Percentiles rank a stretch among this genome's conserved stretches.
Evolutionary conservation across 306 rosid genomes (phyloP).

Genomic region (Castanea mollissima): DNA sequence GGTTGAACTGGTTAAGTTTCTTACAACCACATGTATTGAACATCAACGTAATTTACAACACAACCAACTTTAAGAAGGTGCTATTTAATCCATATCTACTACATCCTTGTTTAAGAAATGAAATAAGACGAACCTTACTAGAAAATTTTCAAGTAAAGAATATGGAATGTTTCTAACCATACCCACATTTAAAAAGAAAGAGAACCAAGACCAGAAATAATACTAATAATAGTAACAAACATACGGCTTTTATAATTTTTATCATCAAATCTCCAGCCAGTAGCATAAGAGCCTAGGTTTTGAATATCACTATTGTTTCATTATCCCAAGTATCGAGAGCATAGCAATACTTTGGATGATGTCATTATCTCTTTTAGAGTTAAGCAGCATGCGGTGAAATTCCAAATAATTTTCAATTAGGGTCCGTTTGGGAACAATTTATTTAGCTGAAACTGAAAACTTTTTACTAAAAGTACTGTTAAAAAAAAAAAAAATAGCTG

Average conservation of each 20-base stretch:
- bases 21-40: constrained; percentile 2
- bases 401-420: not conserved
- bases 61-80: not conserved
- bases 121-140: not conserved
- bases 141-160: not conserved
- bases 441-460: no score
- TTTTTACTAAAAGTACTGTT: no score
- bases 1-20: constrained; percentile 4
- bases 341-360: not conserved
- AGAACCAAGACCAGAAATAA: not conserved
- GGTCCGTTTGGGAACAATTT: no score
- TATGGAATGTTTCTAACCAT: not conserved
- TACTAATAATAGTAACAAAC: not conserved
- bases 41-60: not conserved
- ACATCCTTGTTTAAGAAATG: not conserved
- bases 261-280: not conserved
- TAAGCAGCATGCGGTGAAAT: not conserved
- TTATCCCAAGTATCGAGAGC: not conserved
- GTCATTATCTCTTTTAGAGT: not conserved
- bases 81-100: not conserved
- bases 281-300: not conserved
- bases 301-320: not conserved
- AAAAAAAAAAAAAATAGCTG: no score
- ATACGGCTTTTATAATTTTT: not conserved
- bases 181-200: not conserved